These are phyloP conservation scores for Schizothecium vesticola DNA, from an alignment of 495 filamentous ascomycete genomes.

Conservation along the genomic window DNA sequence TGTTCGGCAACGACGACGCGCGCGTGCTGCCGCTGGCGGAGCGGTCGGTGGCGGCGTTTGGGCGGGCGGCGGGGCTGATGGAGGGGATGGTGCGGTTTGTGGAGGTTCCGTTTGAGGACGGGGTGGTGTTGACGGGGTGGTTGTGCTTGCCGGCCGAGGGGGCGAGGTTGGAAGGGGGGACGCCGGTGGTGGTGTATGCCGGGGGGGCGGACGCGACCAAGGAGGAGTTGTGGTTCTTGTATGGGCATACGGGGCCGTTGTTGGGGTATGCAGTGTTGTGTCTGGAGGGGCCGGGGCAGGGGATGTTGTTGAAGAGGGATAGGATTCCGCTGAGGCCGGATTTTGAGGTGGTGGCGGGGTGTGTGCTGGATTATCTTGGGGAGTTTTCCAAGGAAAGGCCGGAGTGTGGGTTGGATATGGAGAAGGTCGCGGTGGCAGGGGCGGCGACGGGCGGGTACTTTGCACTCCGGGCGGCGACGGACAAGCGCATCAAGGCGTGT, in stretches of 20 bases:
- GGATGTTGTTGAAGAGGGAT: background rate
- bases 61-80: background rate
- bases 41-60: background rate
- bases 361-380: background rate
- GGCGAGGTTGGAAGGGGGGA: background rate
- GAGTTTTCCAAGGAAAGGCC: background rate
- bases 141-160: background rate
- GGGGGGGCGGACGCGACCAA: background rate
- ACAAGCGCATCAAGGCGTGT: background rate
- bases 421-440: background rate
- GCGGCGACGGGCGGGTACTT: background rate
- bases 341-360: background rate
- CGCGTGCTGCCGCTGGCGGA: background rate
- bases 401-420: background rate
- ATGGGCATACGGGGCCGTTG: background rate
- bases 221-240: background rate
- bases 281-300: background rate
- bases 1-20: background rate
- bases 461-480: background rate
- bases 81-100: background rate
- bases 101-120: background rate
- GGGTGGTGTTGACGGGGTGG: background rate
- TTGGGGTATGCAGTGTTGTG: background rate
- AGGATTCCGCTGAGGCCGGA: background rate
- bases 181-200: background rate